Evolutionary conservation across 768 basidiomycete genomes (phyloP), one percentile per base, ranked within the genome.

Genomic region (Tulasnella sp.): DNA sequence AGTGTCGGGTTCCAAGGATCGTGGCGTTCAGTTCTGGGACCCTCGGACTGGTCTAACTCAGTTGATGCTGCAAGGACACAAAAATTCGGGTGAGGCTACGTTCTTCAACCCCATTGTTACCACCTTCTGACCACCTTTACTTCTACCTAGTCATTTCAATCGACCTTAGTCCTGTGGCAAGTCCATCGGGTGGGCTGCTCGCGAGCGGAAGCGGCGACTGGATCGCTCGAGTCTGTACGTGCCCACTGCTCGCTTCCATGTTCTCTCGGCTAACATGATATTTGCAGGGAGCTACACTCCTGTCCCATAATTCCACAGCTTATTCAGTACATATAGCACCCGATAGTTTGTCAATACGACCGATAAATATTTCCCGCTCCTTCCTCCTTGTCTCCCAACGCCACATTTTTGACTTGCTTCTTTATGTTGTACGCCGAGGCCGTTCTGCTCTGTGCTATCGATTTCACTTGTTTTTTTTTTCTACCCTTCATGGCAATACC

Each of bases 11-110:
- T 92, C 92, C 46, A 98, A 98, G 86, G 98, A 99, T 84, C 93
- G 98, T 18, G 93, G 95, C 0, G 96, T 99, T 78, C 95, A 97
- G 85, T 96, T 97, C 84, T 95, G 94, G 92, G 94, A 97, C 84
- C 91, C 94, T 76, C 88, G 90, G 81, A 89, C 89, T 18, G 92
- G 91, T 56, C 89, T 91, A 58, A 92, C 96, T 83, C 97, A 99
- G 85, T 93, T 94, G 83, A 95, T 97, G 93, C 88, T 99, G 42
- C 97, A 98, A 84, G 92, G 93, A 77, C 89, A 86, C 83, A 87
- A 92, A 86, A 92, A 93, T 83, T 91, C 90, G 71, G 90, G 90
- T 90, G 81, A 44, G 89, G 85, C 44, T 34, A 46, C 39, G 21
- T 36, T 76, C n/a, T 75, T 52, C 52, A 75, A 76, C n/a, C 40